phyloP scores from a whole-genome alignment of 2,329 filamentous ascomycete species.

The Paecilomyces sp. region DNA sequence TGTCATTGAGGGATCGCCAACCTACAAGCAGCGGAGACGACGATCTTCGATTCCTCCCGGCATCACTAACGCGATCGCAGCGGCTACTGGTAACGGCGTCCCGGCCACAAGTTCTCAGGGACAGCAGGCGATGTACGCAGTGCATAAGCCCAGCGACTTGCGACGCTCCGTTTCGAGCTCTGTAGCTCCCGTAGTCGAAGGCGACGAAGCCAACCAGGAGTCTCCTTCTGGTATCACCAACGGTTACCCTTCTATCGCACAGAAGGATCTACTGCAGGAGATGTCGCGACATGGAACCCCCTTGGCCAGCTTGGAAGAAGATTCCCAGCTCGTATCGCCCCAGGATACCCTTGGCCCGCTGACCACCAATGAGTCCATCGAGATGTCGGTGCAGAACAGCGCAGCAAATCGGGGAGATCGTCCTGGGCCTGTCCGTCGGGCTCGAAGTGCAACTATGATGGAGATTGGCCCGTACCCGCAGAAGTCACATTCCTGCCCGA shows the following conservation, averaged over 20 bases:
- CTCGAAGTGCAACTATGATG: constrained; percentile 91
- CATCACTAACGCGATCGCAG: constrained; percentile 62
- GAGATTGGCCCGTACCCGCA: constrained; percentile 94
- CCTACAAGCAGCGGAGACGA: constrained; percentile 93
- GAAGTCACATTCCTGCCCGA: constrained; percentile 98
- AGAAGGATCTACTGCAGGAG: constrained; percentile 68
- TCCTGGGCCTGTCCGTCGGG: constrained; percentile 75
- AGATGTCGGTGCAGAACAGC: constrained; percentile 49
- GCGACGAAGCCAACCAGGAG: constrained; percentile 69
- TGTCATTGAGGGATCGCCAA: constrained; percentile 94
- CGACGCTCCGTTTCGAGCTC: constrained; percentile 85
- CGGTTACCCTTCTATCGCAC: constrained; percentile 63
- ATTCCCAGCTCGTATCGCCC: constrained; percentile 58
- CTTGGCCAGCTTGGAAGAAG: constrained; percentile 74
- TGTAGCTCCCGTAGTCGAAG: constrained; percentile 72
- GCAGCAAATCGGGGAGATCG: constrained; percentile 51
- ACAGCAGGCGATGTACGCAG: constrained; percentile 45
- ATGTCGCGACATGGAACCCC: constrained; percentile 90
- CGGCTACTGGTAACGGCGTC: constrained; percentile 43
- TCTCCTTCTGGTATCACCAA: constrained; percentile 71
- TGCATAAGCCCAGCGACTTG: constrained; percentile 80
- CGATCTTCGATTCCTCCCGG: constrained; percentile 86
- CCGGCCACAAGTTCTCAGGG: constrained; percentile 31
- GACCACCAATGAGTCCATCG: constrained; percentile 54
- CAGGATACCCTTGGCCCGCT: constrained; percentile 63